Evolutionary conservation across 768 basidiomycete genomes (phyloP).

Genomic region (Boletus subparvulus): DNA sequence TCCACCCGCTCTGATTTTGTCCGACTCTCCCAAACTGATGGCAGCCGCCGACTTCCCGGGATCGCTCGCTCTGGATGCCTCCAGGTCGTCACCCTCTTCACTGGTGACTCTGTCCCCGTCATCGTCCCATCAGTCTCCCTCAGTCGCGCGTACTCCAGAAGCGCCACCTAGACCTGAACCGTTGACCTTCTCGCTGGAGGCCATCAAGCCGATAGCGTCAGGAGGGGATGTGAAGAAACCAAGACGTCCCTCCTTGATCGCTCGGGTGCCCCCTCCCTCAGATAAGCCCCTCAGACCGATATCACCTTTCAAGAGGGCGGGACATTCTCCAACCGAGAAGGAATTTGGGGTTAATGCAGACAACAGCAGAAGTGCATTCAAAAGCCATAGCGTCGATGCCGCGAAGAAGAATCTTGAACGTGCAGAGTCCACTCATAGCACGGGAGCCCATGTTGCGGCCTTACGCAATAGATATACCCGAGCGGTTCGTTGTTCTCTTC

Average conservation of each 20-base stretch:
- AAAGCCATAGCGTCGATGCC: conserved; percentile 33
- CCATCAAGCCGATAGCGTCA: neutral
- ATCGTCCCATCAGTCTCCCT: conserved; percentile 1
- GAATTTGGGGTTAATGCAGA: conserved; percentile 36
- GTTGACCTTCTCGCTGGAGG: neutral
- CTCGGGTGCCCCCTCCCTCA: conserved; percentile 14
- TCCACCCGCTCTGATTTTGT: conserved; percentile 11
- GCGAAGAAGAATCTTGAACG: conserved; percentile 43
- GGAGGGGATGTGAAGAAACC: conserved; percentile 11
- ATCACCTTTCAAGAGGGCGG: conserved; percentile 22
- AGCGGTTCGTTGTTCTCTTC: conserved; percentile 41
- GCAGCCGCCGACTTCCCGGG: conserved; percentile 6
- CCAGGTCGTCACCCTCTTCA: conserved; percentile 4
- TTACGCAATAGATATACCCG: conserved; percentile 65
- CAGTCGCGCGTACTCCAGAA: neutral
- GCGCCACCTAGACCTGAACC: neutral
- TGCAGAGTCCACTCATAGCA: conserved; percentile 52
- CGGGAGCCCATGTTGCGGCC: conserved; percentile 62
- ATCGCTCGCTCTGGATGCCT: neutral
- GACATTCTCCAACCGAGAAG: conserved; percentile 22
- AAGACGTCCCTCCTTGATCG: conserved; percentile 23
- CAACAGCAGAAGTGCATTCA: conserved; percentile 13
- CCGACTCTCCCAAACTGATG: conserved; percentile 24
- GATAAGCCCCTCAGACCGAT: conserved; percentile 17
- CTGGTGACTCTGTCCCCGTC: conserved; percentile 7